These are phyloP conservation scores for Plasmodium inui DNA, from an alignment of 169 alveolate species.

Conservation along the genomic window DNA sequence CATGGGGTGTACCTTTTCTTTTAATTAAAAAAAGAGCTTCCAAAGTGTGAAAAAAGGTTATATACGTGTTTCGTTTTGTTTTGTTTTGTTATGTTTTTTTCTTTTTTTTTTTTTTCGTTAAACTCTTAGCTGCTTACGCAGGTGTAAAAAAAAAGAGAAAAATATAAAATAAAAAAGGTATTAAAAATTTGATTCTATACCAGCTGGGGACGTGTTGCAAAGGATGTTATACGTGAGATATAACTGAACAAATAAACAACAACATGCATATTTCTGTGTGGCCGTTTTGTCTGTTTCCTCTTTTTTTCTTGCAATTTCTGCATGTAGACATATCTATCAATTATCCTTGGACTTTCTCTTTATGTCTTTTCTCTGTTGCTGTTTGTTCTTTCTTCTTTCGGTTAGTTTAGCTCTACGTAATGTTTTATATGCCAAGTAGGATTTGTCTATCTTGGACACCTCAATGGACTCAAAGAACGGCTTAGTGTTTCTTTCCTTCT, in stretches of 20 bases:
- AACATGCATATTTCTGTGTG: not conserved
- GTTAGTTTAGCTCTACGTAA: constrained; percentile 52
- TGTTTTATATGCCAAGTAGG: constrained; percentile 51
- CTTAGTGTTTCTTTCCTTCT: constrained; percentile 24
- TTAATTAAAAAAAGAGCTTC: not conserved
- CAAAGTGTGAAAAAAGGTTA: not conserved
- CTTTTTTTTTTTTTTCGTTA: not conserved
- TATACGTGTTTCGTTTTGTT: not conserved
- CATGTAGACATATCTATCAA: not conserved
- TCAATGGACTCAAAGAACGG: constrained; percentile 60
- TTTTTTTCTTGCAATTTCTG: not conserved
- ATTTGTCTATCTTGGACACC: constrained; percentile 44
- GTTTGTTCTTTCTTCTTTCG: constrained; percentile 63
- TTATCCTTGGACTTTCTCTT: constrained; percentile 41
- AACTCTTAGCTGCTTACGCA: not conserved
- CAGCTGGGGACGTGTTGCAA: not conserved
- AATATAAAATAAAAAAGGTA: not conserved
- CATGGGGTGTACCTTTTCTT: not conserved
- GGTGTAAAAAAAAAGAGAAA: constrained; percentile 16
- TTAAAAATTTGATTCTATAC: not conserved
- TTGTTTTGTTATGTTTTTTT: not conserved
- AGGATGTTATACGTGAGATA: not conserved
- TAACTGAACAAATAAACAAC: not conserved
- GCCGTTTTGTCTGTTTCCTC: not conserved
- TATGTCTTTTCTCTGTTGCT: constrained; percentile 44